Base-by-base conservation (phyloP, 306 rosid genomes). In the Vigna reflexopilosa region DNA sequence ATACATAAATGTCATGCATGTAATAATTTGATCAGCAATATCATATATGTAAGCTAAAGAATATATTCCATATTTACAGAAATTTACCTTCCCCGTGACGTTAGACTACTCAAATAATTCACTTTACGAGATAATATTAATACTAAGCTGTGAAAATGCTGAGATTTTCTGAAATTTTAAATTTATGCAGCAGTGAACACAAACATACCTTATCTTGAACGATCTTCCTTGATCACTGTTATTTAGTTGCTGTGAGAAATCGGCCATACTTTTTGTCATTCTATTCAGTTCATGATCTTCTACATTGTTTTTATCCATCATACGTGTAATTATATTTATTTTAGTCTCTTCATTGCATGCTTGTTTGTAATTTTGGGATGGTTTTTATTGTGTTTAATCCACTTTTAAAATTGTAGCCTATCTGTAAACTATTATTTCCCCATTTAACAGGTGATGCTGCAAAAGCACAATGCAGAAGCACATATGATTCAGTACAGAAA, bases 381-480 rank as follows among this genome's bases (percentile, higher is more conserved):
- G 48, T 62, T 22, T 61, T 59, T 20, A 51, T 28, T 42, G 66
- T 36, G 26, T 73, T 70, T 45, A 52, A 28, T 48, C 62, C 45
- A 11, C 56, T 56, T 59, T 15, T 76, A 28, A 47, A 58, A 40
- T 67, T 48, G 15, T 73, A 70, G 75, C 49, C 32, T 47, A 38
- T 77, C 67, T 19, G 32, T 77, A 14, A 36, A 47, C 57, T 58
- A 16, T 19, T 75, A 38, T 55, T 38, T 4, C 63, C 69, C 70
- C 63, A 84, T 80, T 73, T 64, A 17, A 42, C 69, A 95, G 98
- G 98, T 92, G 86, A 92, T 85, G 91, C 85, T 95, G 88, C 98
- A 95, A 84, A 94, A 86, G 64, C 95, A 92, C 87, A 94, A 92
- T 70, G 81, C 95, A 2, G 92, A 87, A 73, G 86, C 89, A n/a